Base-by-base conservation (phyloP, 177 flowering plant genomes). In the Vitis hybrid region DNA sequence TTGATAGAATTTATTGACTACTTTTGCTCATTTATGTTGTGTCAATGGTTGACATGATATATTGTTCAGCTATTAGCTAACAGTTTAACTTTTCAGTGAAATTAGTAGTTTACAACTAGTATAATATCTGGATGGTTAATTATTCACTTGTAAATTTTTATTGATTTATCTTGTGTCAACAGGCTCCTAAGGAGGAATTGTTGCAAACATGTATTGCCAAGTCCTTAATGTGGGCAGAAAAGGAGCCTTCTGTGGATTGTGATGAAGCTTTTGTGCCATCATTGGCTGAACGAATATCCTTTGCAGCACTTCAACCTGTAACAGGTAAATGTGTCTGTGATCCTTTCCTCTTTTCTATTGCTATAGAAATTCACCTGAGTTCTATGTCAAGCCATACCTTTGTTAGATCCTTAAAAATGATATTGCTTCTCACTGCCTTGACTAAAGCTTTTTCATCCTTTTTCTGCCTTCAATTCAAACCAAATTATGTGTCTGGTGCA, bases 281-380 rank as follows among this genome's bases (percentile, higher is more conserved):
- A 14, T 59, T 80, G 59, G 79, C 80, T 39, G 94, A 89, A 72
- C 86, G 87, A 45, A 59, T 89, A 66, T 89, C 94, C 57, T 87
- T 89, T 75, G 84, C 82, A 53, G 91, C 87, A 29, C 71, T 87
- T 59, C 91, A 89, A 76, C 86, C 90, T 71, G 79, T 87, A 69
- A 75, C 90, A 58, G 91, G 94, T 73, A 82, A 71, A 48, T 67
- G 22, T 56, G 11, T 73, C 70, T 56, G 31, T 50, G 5, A 20
- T 61, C 31, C 54, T 20, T 45, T 66, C 50, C 18, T 39, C 18
- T 59, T 73, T 20, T 34, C 31, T 39, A 5, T 55, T 52, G 15
- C 55, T 53, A 14, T 13, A 4, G 45, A 39, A 39, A 39, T 39
- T 39, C 4, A 39, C 45, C 45, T 1, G 45, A 7, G 45, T 39